Conservation (phyloP, 2,329 filamentous ascomycete species). For the Clonostachys sp. region DNA sequence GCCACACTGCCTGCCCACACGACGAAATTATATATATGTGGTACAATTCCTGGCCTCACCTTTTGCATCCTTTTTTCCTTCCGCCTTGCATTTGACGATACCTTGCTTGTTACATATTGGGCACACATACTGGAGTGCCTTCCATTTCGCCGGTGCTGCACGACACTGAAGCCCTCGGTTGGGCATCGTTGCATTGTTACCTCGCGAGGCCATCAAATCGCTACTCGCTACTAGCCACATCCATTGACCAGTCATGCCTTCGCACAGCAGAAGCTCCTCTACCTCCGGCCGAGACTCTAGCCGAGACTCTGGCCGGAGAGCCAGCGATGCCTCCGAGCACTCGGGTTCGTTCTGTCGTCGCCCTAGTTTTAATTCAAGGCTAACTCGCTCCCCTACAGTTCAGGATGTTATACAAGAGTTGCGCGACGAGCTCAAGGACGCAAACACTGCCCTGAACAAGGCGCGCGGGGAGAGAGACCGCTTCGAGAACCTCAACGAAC, state of each 20-base stretch:
- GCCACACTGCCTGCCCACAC: too few species aligned
- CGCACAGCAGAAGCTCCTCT: not conserved
- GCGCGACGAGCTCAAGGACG: conserved; percentile 9
- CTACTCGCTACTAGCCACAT: not conserved
- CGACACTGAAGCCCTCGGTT: too few species aligned
- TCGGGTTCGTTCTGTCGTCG: not conserved
- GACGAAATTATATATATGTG: too few species aligned
- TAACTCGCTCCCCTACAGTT: not conserved
- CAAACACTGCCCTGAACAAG: conserved; percentile 16
- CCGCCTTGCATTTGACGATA: too few species aligned
- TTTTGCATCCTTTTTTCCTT: too few species aligned
- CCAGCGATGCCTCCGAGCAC: not conserved
- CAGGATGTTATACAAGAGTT: conserved; percentile 3
- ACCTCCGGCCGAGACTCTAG: conserved; percentile 1
- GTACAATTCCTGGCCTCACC: too few species aligned
- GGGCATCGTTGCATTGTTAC: too few species aligned
- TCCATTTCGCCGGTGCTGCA: too few species aligned
- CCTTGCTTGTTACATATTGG: too few species aligned
- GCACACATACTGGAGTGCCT: too few species aligned
- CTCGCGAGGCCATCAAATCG: too few species aligned
- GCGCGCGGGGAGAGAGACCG: conserved; percentile 10
- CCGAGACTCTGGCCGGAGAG: not conserved
- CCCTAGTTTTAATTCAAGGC: too few species aligned
- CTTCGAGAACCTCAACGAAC: conserved; percentile 16
- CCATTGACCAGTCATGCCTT: conserved; percentile 1